Evolutionary conservation across 2,329 filamentous ascomycete genomes (phyloP), one percentile per base, ranked within the genome.

Genomic region (Trichoderma endophyticum): DNA sequence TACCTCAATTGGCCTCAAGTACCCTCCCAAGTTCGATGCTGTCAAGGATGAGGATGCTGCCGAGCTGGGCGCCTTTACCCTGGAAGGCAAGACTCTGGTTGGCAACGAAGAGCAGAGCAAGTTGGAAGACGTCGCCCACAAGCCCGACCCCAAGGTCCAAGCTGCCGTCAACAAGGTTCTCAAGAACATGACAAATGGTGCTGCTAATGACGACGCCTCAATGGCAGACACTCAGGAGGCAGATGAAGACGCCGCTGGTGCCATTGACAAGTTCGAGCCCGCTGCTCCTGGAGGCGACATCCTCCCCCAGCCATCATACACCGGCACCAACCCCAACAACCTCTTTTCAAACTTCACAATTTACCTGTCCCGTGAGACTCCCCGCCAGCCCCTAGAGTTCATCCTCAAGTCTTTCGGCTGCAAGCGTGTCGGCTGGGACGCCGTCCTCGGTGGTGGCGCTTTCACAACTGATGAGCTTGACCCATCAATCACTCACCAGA

Each of bases 361-460:
- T 84, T 99, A 92, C 84, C 88, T 99, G 57, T 97, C 95, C 48
- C 92, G 96, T 77, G 96, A 99, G 84, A 95, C 95, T 4, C 96
- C 96, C 15, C 90, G 95, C 75, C 92, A 94, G 75, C 90, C 96
- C 3, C 86, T 99, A 26, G 96, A 99, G 81, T 97, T 99, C 80
- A 89, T 99, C 70, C 88, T 99, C 68, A 92, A 95, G 79, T 89
- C 95, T 3, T 99, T 98, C 79, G 96, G 96, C 74, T 98, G 95
- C 86, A 97, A 95, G 85, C 90, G 95, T 59, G 92, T 99, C 76
- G 96, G 95, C 56, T 99, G 96, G 96, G 95, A 98, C 79, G 87
- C 90, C 36, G 92, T 97, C 26, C 88, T 97, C 24, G 96, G 96
- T 67, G 95, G 94, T 74, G 96, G 96, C 61, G 93, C 96, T 63